Conservation (phyloP, 2,329 filamentous ascomycete genomes). For the Mycosphaerella arachidis region DNA sequence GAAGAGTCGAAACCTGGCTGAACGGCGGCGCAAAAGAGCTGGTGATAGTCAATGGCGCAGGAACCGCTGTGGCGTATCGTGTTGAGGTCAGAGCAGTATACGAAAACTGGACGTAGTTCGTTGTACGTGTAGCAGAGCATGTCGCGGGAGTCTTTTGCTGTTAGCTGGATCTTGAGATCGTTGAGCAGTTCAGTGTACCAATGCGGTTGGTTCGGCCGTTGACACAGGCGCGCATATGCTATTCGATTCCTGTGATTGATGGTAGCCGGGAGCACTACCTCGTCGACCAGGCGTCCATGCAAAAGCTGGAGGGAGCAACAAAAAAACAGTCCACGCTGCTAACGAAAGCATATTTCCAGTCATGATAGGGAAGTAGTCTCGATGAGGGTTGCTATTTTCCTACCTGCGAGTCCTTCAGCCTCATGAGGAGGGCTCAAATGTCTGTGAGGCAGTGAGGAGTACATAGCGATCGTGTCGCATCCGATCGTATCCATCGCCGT, state of each 20-base stretch:
- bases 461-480: background rate
- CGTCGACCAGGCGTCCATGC: background rate
- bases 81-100: slow-evolving; percentile 20
- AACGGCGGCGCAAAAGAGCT: slow-evolving; percentile 20
- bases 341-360: background rate
- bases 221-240: background rate
- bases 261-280: background rate
- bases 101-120: slow-evolving; percentile 15
- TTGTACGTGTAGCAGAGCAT: slow-evolving; percentile 18
- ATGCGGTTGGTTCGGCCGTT: background rate
- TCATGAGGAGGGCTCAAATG: background rate
- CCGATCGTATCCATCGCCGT: background rate
- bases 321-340: background rate
- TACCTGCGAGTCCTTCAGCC: too few relatives aligned
- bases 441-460: background rate
- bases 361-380: background rate
- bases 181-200: background rate
- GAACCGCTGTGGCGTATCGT: slow-evolving; percentile 20
- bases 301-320: background rate
- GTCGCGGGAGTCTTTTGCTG: slow-evolving; percentile 7
- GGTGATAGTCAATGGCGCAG: slow-evolving; percentile 14
- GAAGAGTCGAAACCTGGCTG: slow-evolving; percentile 15
- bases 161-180: background rate
- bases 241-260: background rate
- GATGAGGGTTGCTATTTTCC: background rate